Base-by-base conservation (phyloP, 176 grass and related monocot species). In the Zizania latifolia region DNA sequence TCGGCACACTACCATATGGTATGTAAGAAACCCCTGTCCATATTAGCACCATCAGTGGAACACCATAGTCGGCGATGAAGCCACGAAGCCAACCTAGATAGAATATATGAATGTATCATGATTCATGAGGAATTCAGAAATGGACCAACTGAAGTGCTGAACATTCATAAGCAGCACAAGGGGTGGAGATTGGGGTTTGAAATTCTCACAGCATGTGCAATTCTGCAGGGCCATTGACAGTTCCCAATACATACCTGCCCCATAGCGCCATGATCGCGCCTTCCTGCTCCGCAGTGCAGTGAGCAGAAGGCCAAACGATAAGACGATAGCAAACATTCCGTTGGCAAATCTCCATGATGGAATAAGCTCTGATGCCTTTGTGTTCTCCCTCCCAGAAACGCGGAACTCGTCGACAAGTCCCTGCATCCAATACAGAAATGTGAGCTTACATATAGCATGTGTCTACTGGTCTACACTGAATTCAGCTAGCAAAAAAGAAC, bases 1-100 rank as follows among this genome's bases (percentile, higher is more conserved):
- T 82, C 12, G 96, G 96, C 12, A 99, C 84, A 44, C 60, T 84
- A 17, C 83, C 77, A 28, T 76, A 81, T 16, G 96, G 92, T 48
- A 92, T 90, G 71, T 95, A 99, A 33, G 96, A 99, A 71, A 95
- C 82, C 82, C 96, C 96, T 11, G 96, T 99, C 96, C 96, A 99
- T 36, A 92, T 87, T 28, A 99, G 77, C 36, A 99, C 89, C 96
- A 99, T 99, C 24, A 99, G 81, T 28, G 96, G 96, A 84, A 99
- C 96, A 1, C 96, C 96, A 23, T 99, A 99, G 63, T 99, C 96
- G 1, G 96, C 96, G 4, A 99, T 72, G 70, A 99, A 78, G 72
- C 96, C 96, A 44, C 96, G 85, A 37, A 95, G 67, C 92, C 92
- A 99, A 55, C 92, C 96, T 99, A 65, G 19, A 77, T 28, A 69